Evolutionary conservation across 768 basidiomycete genomes (phyloP).

Genomic region (Macrolepiota albuminosa): DNA sequence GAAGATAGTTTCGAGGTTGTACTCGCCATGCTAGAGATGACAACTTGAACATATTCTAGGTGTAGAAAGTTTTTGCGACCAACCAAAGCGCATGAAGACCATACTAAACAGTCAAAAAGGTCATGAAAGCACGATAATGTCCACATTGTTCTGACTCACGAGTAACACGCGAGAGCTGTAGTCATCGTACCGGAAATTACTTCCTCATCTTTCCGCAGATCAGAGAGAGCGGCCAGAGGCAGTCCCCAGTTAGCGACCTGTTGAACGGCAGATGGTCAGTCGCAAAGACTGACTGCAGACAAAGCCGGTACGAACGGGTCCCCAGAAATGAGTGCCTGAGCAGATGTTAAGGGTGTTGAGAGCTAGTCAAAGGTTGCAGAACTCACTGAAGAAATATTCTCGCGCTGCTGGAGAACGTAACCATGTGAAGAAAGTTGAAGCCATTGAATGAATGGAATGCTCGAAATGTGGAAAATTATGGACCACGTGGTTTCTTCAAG

Average conservation of each 20-base stretch:
- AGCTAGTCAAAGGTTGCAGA: neutral
- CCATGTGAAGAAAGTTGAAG: slow-evolving; percentile 86
- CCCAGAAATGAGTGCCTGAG: slow-evolving; percentile 96
- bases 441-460: slow-evolving; percentile 43
- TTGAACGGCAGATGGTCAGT: slow-evolving; percentile 1
- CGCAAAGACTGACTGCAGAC: neutral
- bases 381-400: slow-evolving; percentile 93
- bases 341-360: slow-evolving; percentile 7
- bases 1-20: slow-evolving; percentile 91
- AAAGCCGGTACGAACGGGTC: slow-evolving; percentile 62
- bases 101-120: slow-evolving; percentile 27
- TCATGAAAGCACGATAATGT: slow-evolving; percentile 4
- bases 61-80: slow-evolving; percentile 17
- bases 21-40: slow-evolving; percentile 78
- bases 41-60: slow-evolving; percentile 1
- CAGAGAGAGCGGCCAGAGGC: slow-evolving; percentile 87
- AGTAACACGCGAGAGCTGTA: slow-evolving; percentile 82
- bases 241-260: slow-evolving; percentile 99
- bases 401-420: slow-evolving; percentile 85
- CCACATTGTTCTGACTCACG: slow-evolving; percentile 57
- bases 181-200: slow-evolving; percentile 98
- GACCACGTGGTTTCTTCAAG: slow-evolving; percentile 13
- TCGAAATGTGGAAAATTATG: neutral
- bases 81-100: slow-evolving; percentile 97
- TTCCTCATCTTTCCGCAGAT: slow-evolving; percentile 92